These are phyloP conservation scores for Penicillium parvum DNA, from an alignment of 495 filamentous ascomycete genomes.

Conservation along the genomic window DNA sequence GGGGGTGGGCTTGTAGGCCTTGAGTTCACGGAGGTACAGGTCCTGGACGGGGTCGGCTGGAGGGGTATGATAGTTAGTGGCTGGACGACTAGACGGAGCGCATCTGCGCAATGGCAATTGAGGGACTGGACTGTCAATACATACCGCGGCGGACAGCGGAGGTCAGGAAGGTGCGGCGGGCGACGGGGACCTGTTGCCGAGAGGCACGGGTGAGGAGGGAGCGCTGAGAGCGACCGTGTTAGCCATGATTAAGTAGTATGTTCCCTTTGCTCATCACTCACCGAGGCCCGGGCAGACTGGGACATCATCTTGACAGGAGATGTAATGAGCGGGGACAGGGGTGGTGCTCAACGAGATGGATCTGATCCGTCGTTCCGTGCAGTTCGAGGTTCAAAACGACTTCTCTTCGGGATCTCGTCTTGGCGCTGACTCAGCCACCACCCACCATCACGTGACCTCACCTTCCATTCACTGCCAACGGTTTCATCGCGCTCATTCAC, in stretches of 20 bases:
- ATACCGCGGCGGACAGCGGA: constrained; percentile 41
- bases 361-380: constrained; percentile 33
- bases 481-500: no score
- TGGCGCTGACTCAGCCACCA: constrained; percentile 25
- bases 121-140: constrained; percentile 11
- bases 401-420: constrained; percentile 29
- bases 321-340: constrained; percentile 23
- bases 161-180: constrained; percentile 77
- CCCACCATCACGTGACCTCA: constrained; percentile 13
- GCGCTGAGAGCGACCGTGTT: constrained; percentile 53
- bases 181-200: constrained; percentile 62
- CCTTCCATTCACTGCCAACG: constrained; percentile 1
- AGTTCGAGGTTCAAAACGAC: constrained; percentile 34
- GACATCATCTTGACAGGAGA: constrained; percentile 57
- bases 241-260: constrained; percentile 12
- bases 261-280: constrained; percentile 34
- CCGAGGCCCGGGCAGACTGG: constrained; percentile 63
- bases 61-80: constrained; percentile 14
- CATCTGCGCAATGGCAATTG: not conserved
- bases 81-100: not conserved
- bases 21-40: constrained; percentile 92
- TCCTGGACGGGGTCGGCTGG: constrained; percentile 94
- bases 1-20: constrained; percentile 80
- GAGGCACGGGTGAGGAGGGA: constrained; percentile 72
- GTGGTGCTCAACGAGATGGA: constrained; percentile 31